A percentile compares a stretch with the other conserved stretches of the same genome.
These are phyloP conservation scores for Hyphodiscus sp. DNA, from an alignment of 2,329 filamentous ascomycete species.

Conservation along the genomic window DNA sequence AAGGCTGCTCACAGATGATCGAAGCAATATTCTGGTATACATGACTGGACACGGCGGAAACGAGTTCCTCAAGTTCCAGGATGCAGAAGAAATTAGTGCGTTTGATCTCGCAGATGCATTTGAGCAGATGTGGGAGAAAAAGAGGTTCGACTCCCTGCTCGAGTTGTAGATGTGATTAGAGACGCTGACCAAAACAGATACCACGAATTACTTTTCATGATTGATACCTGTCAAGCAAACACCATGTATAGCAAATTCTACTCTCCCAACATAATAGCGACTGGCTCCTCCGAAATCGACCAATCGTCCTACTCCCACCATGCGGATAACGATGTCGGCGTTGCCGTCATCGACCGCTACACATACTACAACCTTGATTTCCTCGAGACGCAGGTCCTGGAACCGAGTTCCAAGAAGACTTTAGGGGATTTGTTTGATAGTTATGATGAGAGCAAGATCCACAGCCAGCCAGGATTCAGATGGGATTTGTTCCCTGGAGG, in stretches of 20 bases:
- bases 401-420: slow-evolving; percentile 80
- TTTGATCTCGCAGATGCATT: slow-evolving; percentile 97
- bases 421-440: slow-evolving; percentile 93
- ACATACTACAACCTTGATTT: slow-evolving; percentile 99
- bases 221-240: slow-evolving; percentile 98
- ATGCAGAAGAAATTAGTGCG: slow-evolving; percentile 93
- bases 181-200: slow-evolving; percentile 48
- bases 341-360: slow-evolving; percentile 96
- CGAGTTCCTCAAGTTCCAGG: slow-evolving; percentile 97
- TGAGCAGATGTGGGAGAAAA: slow-evolving; percentile 99
- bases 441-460: slow-evolving; percentile 91
- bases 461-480: slow-evolving; percentile 82
- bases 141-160: slow-evolving; percentile 47
- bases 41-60: slow-evolving; percentile 99
- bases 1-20: slow-evolving; percentile 84
- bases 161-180: neutral
- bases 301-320: slow-evolving; percentile 97
- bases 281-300: slow-evolving; percentile 91
- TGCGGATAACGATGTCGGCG: slow-evolving; percentile 94
- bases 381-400: slow-evolving; percentile 81
- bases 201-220: slow-evolving; percentile 98
- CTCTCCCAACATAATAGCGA: slow-evolving; percentile 95
- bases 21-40: slow-evolving; percentile 95
- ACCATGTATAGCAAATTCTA: slow-evolving; percentile 99
- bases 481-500: slow-evolving; percentile 94